These are phyloP conservation scores for Nakaseomyces sp. DNA, from an alignment of 1,139 yeast genomes.

Conservation along the genomic window DNA sequence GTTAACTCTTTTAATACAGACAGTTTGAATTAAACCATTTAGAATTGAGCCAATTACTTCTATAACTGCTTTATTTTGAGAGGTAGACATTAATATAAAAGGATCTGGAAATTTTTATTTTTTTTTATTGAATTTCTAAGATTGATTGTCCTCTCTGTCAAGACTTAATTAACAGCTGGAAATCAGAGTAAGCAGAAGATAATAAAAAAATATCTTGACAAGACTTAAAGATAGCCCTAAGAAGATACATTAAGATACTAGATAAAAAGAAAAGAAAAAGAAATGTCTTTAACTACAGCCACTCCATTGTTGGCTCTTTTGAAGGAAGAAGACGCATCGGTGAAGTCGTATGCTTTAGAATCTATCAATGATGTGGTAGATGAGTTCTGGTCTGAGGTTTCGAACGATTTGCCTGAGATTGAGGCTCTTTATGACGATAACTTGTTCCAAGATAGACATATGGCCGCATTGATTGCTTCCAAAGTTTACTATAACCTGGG, in stretches of 20 bases:
- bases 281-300: conserved; percentile 69
- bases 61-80: too few species aligned
- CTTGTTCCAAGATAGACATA: conserved; percentile 59
- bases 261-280: neutral
- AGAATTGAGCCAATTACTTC: conserved; percentile 36
- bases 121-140: too few species aligned
- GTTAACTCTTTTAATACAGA: neutral
- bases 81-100: too few species aligned
- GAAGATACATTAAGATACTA: neutral
- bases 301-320: conserved; percentile 86
- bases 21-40: too few species aligned
- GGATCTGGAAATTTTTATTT: too few species aligned
- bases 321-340: conserved; percentile 66
- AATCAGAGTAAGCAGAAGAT: neutral
- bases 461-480: conserved; percentile 89
- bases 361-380: conserved; percentile 78
- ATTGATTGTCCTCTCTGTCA: too few species aligned
- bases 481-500: conserved; percentile 94
- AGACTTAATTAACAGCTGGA: too few species aligned
- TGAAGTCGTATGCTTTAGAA: conserved; percentile 77
- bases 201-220: neutral
- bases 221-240: neutral
- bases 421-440: conserved; percentile 89
- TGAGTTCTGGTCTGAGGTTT: conserved; percentile 95
- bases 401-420: conserved; percentile 74